Base-by-base conservation (phyloP, 305 asterid species). In the Fraxinus latifolia region DNA sequence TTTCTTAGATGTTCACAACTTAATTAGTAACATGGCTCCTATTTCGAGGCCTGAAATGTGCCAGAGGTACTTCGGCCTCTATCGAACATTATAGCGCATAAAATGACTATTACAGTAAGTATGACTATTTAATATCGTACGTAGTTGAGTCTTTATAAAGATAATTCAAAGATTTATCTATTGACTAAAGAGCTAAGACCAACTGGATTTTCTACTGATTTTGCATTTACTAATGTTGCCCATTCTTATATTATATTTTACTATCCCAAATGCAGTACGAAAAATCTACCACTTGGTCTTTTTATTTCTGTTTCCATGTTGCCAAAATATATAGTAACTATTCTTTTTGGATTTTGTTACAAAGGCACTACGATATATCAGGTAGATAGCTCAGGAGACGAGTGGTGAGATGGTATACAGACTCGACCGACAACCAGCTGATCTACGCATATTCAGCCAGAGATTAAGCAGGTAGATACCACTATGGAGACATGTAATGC, bases 371-470 rank as follows among this genome's bases (percentile, higher is more conserved):
- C 88, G 89, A 79, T 94, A 90, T 82, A 80, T 91, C 79, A 90
- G 97, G 80, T 97, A 94, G 84, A 90, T 94, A 86, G 98, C 98
- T 36, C 97, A 93, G 47, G 98, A 94, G 87, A 79, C 89, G 17
- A 93, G 97, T 77, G 97, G 97, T 14, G 98, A 94, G 87, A 90
- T 93, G 1, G 93, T 88, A 4, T 91, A 92, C 77, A 88, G 98
- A 83, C 91, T 91, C 5, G 98, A 97, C 31, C 86, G 97, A 84
- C 98, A 94, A 83, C 98, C 98, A 17, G 97, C 97, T 74, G 97
- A 91, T 39, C 87, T 94, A 2, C 90, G 98, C 74, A 92, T 95
- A n/a, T 94, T 94, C 85, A 92, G 97, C 89, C 97, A 92, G 93
- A 89, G 95, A 88, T 83, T 94, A 84, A 90, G 92, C 95, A 92